Evolutionary conservation across 176 grass and related monocot species (phyloP), one percentile per base, ranked within the genome.

Genomic region (Oryza glaberrima): DNA sequence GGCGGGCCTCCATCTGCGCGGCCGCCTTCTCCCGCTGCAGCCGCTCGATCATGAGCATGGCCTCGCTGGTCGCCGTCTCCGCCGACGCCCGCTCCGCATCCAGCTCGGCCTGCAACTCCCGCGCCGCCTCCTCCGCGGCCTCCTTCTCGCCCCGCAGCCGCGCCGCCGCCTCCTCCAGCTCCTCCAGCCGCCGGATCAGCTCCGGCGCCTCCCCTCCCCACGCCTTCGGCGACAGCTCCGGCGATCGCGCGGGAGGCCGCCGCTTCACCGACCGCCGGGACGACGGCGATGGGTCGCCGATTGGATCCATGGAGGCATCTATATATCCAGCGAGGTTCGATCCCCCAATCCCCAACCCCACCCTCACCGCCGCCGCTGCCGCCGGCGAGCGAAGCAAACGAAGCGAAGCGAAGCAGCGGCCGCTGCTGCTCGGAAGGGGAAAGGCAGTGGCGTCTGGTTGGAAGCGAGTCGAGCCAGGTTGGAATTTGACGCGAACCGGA

Each of bases 31-130:
- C 95, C 11, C 90, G 83, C 81, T 97, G 92, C 73, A 97, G 86
- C 13, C 92, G 92, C 77, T 88, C 76, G 75, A 97, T 97, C 95
- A 97, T 97, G 70, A 91, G 88, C 92, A 97, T 93, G 9, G 95
- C 89, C 84, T 94, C 95, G 73, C 75, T 97, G 51, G 92, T 52
- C 0, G 92, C 95, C 10, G 95, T 91, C 58, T 91, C 86, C 5
- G 95, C 83, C 2, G 95, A 88, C 3, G 86, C 88, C 44, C 88
- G 90, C 88, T 93, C 92, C 8, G 91, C 90, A 67, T 94, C 95
- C n/a, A 97, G 86, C 35, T 97, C 95, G 22, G 44, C 16, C 11
- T 68, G 86, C 70, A 94, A 68, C 32, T 65, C 81, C 1, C 69
- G 86, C 40, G 83, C 92, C 32, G 84, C 84, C 15, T 47, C 79